Percentiles rank a stretch among this genome's conserved stretches.
phyloP scores from a whole-genome alignment of 2,329 filamentous ascomycete species.

The Apiospora kogelbergensis region DNA sequence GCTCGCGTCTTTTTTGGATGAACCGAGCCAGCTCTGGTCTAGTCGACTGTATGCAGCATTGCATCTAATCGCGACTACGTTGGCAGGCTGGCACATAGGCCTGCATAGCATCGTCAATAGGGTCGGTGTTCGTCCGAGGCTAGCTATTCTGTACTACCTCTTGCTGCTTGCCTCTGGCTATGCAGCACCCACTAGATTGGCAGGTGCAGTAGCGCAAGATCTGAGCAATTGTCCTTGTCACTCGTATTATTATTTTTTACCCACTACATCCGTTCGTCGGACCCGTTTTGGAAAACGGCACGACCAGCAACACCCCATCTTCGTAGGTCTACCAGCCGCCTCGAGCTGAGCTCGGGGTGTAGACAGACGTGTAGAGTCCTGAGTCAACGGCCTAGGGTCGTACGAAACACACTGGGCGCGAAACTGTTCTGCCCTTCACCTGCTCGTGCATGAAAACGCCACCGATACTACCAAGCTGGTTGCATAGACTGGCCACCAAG shows the following conservation, averaged over 20 bases:
- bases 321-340: background rate
- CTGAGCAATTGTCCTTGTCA: background rate
- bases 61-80: too few species aligned
- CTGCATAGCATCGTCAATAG: background rate
- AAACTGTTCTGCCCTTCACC: too few species aligned
- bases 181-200: background rate
- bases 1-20: too few species aligned
- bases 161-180: background rate
- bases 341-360: background rate
- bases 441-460: background rate
- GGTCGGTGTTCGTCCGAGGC: background rate
- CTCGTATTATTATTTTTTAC: background rate
- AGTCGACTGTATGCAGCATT: background rate
- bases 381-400: background rate
- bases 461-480: background rate
- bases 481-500: background rate
- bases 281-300: background rate
- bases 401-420: background rate
- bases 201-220: background rate
- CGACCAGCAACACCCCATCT: background rate
- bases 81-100: too few species aligned
- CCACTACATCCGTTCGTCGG: background rate
- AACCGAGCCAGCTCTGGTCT: too few species aligned
- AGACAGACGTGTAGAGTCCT: background rate
- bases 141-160: background rate